Percentiles rank a stretch among this genome's conserved stretches.
Evolutionary conservation across 352 stramenopile species (phyloP).

Genomic region (Phytophthora niederhauseri): DNA sequence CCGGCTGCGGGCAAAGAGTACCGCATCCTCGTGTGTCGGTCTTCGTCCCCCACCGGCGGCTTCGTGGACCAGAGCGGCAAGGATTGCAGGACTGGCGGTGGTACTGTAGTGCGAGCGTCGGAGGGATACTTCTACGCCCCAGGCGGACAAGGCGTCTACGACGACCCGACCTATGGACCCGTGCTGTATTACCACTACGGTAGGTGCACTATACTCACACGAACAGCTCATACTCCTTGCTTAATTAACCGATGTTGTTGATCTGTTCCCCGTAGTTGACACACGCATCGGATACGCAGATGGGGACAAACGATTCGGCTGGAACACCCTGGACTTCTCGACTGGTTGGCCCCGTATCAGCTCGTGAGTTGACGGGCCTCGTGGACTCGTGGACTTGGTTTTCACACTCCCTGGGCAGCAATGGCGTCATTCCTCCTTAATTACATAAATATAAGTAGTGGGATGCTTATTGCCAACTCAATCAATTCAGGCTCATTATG

Average conservation of each 20-base stretch:
- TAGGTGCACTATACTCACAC: slow-evolving; percentile 13
- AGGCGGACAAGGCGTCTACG: slow-evolving; percentile 50
- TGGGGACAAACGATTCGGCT: slow-evolving; percentile 53
- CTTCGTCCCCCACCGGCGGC: slow-evolving; percentile 33
- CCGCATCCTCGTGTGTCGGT: slow-evolving; percentile 52
- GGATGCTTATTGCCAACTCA: no score
- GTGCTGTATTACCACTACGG: slow-evolving; percentile 64
- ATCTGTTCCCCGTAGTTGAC: slow-evolving; percentile 34
- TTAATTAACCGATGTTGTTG: slow-evolving; percentile 8
- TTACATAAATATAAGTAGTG: no score
- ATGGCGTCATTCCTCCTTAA: no score
- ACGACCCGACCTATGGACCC: slow-evolving; percentile 47
- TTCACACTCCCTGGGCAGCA: not conserved
- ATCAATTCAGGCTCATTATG: no score
- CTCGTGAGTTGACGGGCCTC: not conserved
- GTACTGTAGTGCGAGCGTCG: slow-evolving; percentile 47
- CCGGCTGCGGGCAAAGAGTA: slow-evolving; percentile 48
- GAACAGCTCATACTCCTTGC: not conserved
- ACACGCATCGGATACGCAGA: slow-evolving; percentile 48
- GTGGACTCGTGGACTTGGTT: not conserved
- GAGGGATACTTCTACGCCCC: slow-evolving; percentile 48
- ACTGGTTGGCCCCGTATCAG: slow-evolving; percentile 47
- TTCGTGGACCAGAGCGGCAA: slow-evolving; percentile 47
- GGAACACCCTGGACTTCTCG: slow-evolving; percentile 54
- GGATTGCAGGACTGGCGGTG: slow-evolving; percentile 40